Evolutionary conservation across 192 early-diverging fungal species (phyloP).

Genomic region (Podila minutissima): DNA sequence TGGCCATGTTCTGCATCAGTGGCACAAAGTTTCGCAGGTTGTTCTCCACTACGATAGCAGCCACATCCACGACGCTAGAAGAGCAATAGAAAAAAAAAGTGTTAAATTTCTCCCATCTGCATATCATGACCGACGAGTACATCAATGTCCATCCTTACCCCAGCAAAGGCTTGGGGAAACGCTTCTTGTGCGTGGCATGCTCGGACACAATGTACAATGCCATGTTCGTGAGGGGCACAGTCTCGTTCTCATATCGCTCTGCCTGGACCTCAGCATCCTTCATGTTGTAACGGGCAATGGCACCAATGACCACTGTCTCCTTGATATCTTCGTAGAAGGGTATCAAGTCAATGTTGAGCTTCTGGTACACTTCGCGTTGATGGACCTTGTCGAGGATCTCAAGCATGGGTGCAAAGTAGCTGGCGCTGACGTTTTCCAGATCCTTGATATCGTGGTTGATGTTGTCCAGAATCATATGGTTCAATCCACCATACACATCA

Average conservation of each 20-base stretch:
- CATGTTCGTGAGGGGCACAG: slow-evolving; percentile 41
- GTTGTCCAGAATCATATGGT: slow-evolving; percentile 55
- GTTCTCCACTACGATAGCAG: slow-evolving; percentile 57
- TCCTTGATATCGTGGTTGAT: slow-evolving; percentile 49
- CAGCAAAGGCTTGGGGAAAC: slow-evolving; percentile 39
- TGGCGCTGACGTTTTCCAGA: slow-evolving; percentile 23
- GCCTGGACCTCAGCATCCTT: slow-evolving; percentile 45
- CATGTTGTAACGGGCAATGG: slow-evolving; percentile 28
- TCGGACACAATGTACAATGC: slow-evolving; percentile 44
- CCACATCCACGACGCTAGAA: slow-evolving; percentile 40
- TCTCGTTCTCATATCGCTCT: slow-evolving; percentile 45
- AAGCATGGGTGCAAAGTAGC: slow-evolving; percentile 39
- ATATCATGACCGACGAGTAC: not conserved
- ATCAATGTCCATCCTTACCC: slow-evolving; percentile 17
- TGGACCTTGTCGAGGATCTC: slow-evolving; percentile 42
- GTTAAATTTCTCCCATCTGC: not conserved
- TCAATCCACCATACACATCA: slow-evolving; percentile 56
- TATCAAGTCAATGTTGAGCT: slow-evolving; percentile 34
- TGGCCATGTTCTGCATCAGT: slow-evolving; percentile 66
- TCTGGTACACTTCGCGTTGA: slow-evolving; percentile 46
- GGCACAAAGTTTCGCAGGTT: slow-evolving; percentile 64
- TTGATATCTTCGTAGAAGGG: slow-evolving; percentile 51
- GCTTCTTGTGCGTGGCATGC: slow-evolving; percentile 39
- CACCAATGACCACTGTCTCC: slow-evolving; percentile 30
- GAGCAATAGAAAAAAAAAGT: not conserved